phyloP scores from a whole-genome alignment of 768 basidiomycete species.

The Calocybe cyanea region DNA sequence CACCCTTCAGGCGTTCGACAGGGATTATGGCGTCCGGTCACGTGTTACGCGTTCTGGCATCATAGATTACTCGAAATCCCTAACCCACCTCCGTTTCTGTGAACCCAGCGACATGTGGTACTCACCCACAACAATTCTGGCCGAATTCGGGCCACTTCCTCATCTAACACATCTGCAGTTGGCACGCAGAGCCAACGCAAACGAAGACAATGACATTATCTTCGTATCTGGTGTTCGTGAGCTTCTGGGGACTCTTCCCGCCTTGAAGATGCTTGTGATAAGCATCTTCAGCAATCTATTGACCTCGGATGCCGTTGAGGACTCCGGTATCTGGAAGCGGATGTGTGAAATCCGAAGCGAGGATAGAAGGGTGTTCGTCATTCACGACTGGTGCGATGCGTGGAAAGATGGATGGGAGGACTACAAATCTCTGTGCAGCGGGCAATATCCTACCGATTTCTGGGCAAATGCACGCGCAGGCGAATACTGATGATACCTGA shows the following conservation, averaged over 20 bases:
- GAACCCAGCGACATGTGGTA: constrained; percentile 34
- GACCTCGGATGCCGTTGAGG: constrained; percentile 9
- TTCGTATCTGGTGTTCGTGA: constrained; percentile 30
- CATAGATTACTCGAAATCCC: constrained; percentile 14
- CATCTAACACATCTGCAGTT: constrained; percentile 37
- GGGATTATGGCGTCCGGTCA: constrained; percentile 3
- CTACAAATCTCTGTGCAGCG: constrained; percentile 12
- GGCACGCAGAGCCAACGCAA: constrained; percentile 35
- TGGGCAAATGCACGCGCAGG: constrained; percentile 17
- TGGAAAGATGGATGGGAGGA: constrained; percentile 25
- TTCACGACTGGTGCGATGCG: constrained; percentile 17
- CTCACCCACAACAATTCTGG: constrained; percentile 30
- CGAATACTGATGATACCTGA: no score
- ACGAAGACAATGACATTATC: constrained; percentile 34
- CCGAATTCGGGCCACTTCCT: constrained; percentile 28
- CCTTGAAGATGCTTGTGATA: constrained; percentile 32
- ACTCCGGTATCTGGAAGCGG: constrained; percentile 25
- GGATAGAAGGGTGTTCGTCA: constrained; percentile 23
- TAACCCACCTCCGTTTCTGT: constrained; percentile 36
- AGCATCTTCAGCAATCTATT: constrained; percentile 25
- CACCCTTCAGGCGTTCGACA: constrained; percentile 25
- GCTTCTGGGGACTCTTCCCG: constrained; percentile 24
- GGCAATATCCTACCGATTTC: constrained; percentile 16
- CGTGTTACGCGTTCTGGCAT: background rate
- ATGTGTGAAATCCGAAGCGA: constrained; percentile 16